A percentile compares a stretch with the other conserved stretches of the same genome.
Conservation (phyloP, 1,139 yeast genomes). For the Diutina sp. region DNA sequence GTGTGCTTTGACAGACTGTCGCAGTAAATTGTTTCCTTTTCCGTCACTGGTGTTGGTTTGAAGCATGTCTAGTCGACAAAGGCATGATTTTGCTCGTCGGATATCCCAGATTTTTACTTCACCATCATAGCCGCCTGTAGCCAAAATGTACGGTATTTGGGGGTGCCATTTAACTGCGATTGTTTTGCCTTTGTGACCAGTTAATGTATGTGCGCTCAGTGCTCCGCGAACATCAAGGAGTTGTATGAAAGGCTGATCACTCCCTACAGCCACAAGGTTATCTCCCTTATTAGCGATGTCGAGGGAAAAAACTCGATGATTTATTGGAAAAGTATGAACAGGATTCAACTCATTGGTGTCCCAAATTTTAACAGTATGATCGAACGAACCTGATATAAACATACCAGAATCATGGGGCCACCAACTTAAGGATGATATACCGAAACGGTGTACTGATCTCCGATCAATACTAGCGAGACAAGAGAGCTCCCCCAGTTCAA, state of each 20-base stretch:
- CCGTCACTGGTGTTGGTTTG: conserved; percentile 15
- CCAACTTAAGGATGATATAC: conserved; percentile 70
- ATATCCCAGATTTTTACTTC: conserved; percentile 65
- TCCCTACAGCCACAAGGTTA: conserved; percentile 49
- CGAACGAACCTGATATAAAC: conserved; percentile 76
- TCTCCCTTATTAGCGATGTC: conserved; percentile 26
- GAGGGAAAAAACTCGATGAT: conserved; percentile 38
- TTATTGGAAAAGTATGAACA: conserved; percentile 52
- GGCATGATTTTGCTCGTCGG: conserved; percentile 51
- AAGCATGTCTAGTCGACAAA: conserved; percentile 46
- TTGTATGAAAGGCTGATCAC: conserved; percentile 59
- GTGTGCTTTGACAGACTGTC: conserved; percentile 47
- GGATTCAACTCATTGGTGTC: conserved; percentile 54
- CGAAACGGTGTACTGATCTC: conserved; percentile 51
- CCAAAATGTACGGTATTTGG: conserved; percentile 40
- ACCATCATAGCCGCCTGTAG: conserved; percentile 72
- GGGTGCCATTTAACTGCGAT: conserved; percentile 75
- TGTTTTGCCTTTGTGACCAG: conserved; percentile 53
- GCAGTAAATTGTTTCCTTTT: conserved; percentile 15
- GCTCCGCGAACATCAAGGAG: conserved; percentile 62
- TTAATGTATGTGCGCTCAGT: conserved; percentile 56
- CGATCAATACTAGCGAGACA: conserved; percentile 35
- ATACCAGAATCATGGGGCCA: conserved; percentile 85
- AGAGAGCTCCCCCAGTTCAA: neutral
- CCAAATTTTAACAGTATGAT: conserved; percentile 69